Conservation (phyloP, 2,329 filamentous ascomycete genomes). For the Microsporum canis region DNA sequence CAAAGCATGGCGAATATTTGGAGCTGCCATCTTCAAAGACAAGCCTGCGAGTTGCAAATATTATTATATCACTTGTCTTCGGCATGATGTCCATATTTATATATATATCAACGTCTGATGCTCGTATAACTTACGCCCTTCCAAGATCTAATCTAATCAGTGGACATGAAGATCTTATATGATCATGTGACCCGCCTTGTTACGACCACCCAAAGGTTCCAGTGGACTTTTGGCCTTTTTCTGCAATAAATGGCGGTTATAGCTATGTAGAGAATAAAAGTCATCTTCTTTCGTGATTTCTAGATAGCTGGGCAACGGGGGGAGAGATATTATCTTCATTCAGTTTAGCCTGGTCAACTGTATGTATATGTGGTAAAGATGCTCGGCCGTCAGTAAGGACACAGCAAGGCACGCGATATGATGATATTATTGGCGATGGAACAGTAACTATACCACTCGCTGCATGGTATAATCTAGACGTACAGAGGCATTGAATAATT, state of each 20-base stretch:
- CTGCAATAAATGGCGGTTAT: too few species aligned
- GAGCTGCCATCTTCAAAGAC: background rate
- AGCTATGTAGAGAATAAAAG: too few species aligned
- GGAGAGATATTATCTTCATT: too few species aligned
- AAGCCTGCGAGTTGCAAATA: background rate
- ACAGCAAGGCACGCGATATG: background rate
- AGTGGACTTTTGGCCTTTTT: too few species aligned
- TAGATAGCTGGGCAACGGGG: too few species aligned
- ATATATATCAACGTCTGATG: background rate
- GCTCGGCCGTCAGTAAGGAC: background rate
- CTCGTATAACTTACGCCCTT: background rate
- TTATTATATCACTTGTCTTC: background rate
- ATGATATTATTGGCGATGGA: background rate
- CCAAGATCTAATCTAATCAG: background rate
- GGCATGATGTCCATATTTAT: too few species aligned
- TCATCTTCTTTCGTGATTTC: too few species aligned
- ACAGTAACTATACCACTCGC: background rate
- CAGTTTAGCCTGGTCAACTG: too few species aligned
- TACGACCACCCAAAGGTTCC: too few species aligned
- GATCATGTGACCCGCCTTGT: too few species aligned
- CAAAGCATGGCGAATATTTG: constrained; percentile 22
- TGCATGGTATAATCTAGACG: background rate
- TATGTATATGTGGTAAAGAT: background rate
- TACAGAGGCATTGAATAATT: background rate
- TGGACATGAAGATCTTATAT: background rate